Evolutionary conservation across 179 eudicot genomes (phyloP), one percentile per base, ranked within the genome.

Genomic region (Actinidia chinensis): DNA sequence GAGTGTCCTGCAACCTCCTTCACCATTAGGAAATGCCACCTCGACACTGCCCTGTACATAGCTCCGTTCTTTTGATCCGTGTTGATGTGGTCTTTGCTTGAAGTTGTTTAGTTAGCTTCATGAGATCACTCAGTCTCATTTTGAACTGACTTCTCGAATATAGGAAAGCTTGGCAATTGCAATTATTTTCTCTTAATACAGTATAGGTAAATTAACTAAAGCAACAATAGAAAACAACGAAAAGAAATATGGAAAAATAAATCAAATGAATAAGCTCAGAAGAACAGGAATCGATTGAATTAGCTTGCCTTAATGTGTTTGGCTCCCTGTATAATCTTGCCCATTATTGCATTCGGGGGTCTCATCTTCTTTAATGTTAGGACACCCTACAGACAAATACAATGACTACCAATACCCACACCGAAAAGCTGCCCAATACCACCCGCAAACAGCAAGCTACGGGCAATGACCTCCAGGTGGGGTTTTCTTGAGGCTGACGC

Each of bases 291-390:
- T 14, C 11, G 17, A 33, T 61, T 77, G 60, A 77, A 76, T 71
- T 12, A 71, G 55, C 85, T 84, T 83, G 74, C 99, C 93, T 95
- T 90, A 72, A 88, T 82, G 67, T 80, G 83, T 83, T 94, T 95
- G 74, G 95, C 85, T 74, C 92, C 93, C 84, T 89, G 92, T 80
- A 95, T 86, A 79, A 86, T 86, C 90, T 84, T n/a, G 98, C 96
- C 99, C 99, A 95, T 80, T 89, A 79, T 93, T 95, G 52, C 96
- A 97, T 66, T 90, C 92, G 43, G 93, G 96, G 80, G 92, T 98
- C 22, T 84, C 96, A 44, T 80, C 83, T 86, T 85, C 91, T 90
- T 84, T 93, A 89, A 87, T 91, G 71, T 80, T 80, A n/a, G n/a
- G 88, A 80, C 42, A 84, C 84, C 86, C 81, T 87, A 43, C 89